A percentile compares a stretch with the other conserved stretches of the same genome.
Evolutionary conservation across 148 eudicot species (phyloP).

Genomic region (Rhododendron simsii): DNA sequence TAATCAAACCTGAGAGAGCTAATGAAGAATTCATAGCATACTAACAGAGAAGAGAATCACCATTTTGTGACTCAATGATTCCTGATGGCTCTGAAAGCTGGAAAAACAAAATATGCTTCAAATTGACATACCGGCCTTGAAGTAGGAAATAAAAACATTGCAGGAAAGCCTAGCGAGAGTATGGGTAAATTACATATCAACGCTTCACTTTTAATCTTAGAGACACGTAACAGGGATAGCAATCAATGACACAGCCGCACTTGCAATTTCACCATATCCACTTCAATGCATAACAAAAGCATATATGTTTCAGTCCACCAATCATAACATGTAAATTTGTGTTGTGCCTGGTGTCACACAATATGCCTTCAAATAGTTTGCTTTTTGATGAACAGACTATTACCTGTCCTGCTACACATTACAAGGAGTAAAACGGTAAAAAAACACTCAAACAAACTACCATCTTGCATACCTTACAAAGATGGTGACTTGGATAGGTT

Average conservation of each 20-base stretch:
- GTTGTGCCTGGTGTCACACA: not conserved
- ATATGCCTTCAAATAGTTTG: not conserved
- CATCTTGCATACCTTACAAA: not conserved
- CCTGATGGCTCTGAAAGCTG: slow-evolving; percentile 99
- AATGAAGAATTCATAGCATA: slow-evolving; percentile 5
- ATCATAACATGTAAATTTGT: not conserved
- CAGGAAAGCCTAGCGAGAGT: too few relatives aligned
- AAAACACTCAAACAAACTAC: not conserved
- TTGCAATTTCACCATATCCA: not conserved
- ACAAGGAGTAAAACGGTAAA: not conserved
- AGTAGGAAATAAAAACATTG: too few relatives aligned
- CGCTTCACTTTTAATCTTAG: not conserved
- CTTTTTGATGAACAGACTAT: not conserved
- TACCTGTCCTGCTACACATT: not conserved
- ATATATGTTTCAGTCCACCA: not conserved
- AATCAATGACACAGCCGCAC: not conserved
- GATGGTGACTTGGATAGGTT: not conserved
- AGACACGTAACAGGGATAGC: not conserved
- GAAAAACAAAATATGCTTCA: not conserved
- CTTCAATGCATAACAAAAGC: not conserved
- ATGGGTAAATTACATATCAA: too few relatives aligned
- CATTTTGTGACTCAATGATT: slow-evolving; percentile 71
- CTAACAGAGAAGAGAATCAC: slow-evolving; percentile 33
- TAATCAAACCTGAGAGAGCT: not conserved
- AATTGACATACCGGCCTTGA: too few relatives aligned